Conservation (phyloP, 805 yeast species). For the Candida takata region DNA sequence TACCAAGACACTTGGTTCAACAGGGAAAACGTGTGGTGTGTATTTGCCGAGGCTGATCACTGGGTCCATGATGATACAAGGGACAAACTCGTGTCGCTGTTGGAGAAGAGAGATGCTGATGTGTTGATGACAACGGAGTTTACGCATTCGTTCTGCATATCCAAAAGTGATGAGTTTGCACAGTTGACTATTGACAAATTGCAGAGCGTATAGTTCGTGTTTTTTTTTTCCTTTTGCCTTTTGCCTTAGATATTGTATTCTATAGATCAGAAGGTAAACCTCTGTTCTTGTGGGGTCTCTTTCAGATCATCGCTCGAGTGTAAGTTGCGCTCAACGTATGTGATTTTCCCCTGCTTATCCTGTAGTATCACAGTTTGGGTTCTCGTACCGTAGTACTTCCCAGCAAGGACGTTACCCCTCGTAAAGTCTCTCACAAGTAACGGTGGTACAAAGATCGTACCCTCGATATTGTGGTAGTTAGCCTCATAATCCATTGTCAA, state of each 20-base stretch:
- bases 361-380: slow-evolving; percentile 75
- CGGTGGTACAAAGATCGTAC: slow-evolving; percentile 71
- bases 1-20: slow-evolving; percentile 43
- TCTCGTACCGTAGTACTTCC: slow-evolving; percentile 74
- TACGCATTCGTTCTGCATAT: slow-evolving; percentile 56
- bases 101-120: slow-evolving; percentile 28
- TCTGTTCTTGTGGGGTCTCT: slow-evolving; percentile 19
- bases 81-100: slow-evolving; percentile 29
- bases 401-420: slow-evolving; percentile 32
- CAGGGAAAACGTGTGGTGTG: slow-evolving; percentile 37
- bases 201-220: neutral
- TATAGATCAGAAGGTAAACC: slow-evolving; percentile 14
- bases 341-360: slow-evolving; percentile 41
- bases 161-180: slow-evolving; percentile 42
- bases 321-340: slow-evolving; percentile 56
- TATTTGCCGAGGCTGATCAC: slow-evolving; percentile 53
- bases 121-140: slow-evolving; percentile 31
- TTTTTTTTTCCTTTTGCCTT: too few relatives aligned
- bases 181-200: slow-evolving; percentile 27
- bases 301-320: slow-evolving; percentile 39
- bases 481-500: slow-evolving; percentile 25
- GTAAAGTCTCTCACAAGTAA: slow-evolving; percentile 30
- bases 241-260: neutral
- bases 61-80: slow-evolving; percentile 57
- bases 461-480: slow-evolving; percentile 38